Percentiles rank a stretch among this genome's conserved stretches.
phyloP scores from a whole-genome alignment of 345 rosid species.

The Syzygium aqueum region DNA sequence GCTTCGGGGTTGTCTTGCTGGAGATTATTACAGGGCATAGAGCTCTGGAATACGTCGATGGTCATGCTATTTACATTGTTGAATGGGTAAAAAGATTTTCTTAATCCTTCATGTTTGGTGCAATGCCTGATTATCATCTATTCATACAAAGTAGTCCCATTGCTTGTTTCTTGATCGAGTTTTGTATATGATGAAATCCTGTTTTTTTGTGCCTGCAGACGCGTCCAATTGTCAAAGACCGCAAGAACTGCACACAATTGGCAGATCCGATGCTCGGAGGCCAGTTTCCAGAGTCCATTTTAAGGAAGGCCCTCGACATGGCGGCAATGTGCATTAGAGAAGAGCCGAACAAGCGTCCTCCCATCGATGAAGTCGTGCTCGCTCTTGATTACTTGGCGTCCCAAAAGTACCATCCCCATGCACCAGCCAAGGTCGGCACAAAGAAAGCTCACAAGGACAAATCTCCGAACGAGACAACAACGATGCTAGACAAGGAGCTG shows the following conservation, averaged over 20 bases:
- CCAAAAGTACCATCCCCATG: conserved; percentile 10
- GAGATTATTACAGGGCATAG: conserved; percentile 61
- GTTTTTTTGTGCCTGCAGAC: conserved; percentile 21
- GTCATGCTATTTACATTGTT: conserved; percentile 25
- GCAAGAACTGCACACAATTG: conserved; percentile 7
- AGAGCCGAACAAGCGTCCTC: conserved; percentile 39
- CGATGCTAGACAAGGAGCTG: conserved; percentile 14
- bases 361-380: conserved; percentile 29
- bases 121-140: not conserved
- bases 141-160: not conserved
- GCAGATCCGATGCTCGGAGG: conserved; percentile 50
- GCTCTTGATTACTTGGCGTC: conserved; percentile 41
- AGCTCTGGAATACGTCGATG: conserved; percentile 19
- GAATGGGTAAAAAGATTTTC: conserved; percentile 41
- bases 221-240: conserved; percentile 8
- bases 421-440: not conserved
- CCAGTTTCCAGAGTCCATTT: conserved; percentile 9
- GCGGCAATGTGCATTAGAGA: conserved; percentile 43
- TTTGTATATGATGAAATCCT: not conserved
- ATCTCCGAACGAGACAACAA: conserved; percentile 24
- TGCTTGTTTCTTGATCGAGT: not conserved
- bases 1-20: conserved; percentile 60
- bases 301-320: conserved; percentile 41
- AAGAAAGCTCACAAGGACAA: conserved; percentile 2
- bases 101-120: not conserved